Evolutionary conservation across 192 early-diverging fungal genomes (phyloP).

Genomic region (Backusella sp.): DNA sequence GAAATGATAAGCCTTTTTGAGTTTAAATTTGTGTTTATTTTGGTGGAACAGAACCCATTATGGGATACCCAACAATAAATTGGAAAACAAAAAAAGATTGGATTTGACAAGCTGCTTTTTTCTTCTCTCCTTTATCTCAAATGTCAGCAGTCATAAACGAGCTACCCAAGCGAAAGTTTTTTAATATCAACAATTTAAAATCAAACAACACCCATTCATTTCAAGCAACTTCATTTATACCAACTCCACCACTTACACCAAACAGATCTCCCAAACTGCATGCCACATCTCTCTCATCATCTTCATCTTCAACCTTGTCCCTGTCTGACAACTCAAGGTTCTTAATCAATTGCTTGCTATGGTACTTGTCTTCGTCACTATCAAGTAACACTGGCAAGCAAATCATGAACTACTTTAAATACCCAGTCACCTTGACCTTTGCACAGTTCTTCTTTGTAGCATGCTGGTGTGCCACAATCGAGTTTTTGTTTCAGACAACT

Average conservation of each 20-base stretch:
- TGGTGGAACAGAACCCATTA: neutral
- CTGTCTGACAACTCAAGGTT: slow-evolving; percentile 38
- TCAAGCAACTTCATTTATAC: neutral
- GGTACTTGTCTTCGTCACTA: slow-evolving; percentile 82
- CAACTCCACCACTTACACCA: neutral
- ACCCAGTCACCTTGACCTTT: slow-evolving; percentile 81
- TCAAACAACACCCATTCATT: neutral
- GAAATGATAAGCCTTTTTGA: neutral
- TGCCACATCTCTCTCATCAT: neutral
- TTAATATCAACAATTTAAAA: neutral
- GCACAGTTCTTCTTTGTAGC: slow-evolving; percentile 81
- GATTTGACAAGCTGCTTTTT: neutral
- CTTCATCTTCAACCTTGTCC: neutral
- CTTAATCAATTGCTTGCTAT: slow-evolving; percentile 64
- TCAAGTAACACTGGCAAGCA: slow-evolving; percentile 83
- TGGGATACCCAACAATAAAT: neutral
- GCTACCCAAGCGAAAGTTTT: neutral
- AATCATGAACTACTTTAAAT: slow-evolving; percentile 72
- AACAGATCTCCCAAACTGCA: neutral
- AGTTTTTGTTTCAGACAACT: slow-evolving; percentile 39
- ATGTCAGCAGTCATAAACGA: neutral
- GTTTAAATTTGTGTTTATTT: neutral
- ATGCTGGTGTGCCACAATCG: slow-evolving; percentile 52
- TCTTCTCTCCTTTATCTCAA: neutral
- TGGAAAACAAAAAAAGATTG: neutral